Evolutionary conservation across 768 basidiomycete species (phyloP).

Genomic region (Lactifluus volemus): DNA sequence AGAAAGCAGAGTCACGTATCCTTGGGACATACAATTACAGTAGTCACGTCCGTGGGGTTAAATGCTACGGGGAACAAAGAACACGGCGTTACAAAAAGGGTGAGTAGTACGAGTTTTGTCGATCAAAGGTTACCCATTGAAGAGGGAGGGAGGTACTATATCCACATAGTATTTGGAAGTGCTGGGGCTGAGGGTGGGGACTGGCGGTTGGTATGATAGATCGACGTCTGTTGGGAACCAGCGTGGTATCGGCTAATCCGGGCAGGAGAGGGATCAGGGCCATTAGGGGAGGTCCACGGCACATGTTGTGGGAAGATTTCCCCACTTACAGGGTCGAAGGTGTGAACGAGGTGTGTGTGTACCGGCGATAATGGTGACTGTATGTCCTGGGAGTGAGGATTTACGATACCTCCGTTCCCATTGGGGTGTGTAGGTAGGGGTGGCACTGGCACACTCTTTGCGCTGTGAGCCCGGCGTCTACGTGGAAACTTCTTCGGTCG

Average conservation of each 20-base stretch:
- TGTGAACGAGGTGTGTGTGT: neutral
- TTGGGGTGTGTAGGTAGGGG: neutral
- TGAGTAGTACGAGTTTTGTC: neutral
- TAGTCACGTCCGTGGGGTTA: neutral
- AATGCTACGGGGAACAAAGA: neutral
- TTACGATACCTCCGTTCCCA: neutral
- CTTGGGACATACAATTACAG: neutral
- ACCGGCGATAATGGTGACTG: neutral
- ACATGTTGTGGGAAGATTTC: neutral
- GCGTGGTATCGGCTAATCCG: neutral
- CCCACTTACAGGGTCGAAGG: conserved; percentile 2
- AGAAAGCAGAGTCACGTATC: neutral
- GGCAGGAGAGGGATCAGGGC: neutral
- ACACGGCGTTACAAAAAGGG: neutral
- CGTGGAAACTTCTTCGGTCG: conserved; percentile 34
- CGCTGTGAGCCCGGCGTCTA: neutral
- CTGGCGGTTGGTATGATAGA: neutral
- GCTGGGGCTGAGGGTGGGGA: conserved; percentile 1
- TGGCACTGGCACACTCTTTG: neutral
- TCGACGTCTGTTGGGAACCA: neutral
- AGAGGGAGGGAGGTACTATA: neutral
- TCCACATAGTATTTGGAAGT: conserved; percentile 1
- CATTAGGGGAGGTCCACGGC: neutral
- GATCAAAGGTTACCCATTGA: neutral
- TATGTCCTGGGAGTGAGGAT: neutral